Conservation (phyloP, 495 filamentous ascomycete genomes). For the Cenococcum geophilum region DNA sequence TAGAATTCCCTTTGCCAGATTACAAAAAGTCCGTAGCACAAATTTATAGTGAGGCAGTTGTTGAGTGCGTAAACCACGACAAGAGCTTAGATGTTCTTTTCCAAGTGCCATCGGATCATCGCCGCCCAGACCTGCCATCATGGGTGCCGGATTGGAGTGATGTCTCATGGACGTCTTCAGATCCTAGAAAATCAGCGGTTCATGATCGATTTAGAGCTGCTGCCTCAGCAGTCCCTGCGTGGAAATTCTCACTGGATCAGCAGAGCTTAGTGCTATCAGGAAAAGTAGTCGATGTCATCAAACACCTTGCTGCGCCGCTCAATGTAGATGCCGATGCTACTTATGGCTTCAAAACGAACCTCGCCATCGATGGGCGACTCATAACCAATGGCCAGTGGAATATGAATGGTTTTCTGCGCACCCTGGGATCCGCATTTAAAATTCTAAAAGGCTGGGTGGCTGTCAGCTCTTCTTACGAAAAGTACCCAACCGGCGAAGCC, state of each 20-base stretch:
- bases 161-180: background rate
- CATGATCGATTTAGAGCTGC: too few species aligned
- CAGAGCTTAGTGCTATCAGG: background rate
- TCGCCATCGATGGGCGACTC: too few species aligned
- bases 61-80: background rate
- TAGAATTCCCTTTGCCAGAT: background rate
- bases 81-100: constrained; percentile 5
- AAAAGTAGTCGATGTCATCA: background rate
- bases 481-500: background rate
- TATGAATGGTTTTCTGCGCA: too few species aligned
- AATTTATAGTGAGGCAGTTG: background rate
- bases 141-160: constrained; percentile 5
- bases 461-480: background rate
- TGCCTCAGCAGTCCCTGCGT: background rate
- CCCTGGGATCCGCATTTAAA: background rate
- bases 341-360: too few species aligned
- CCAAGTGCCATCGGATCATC: background rate
- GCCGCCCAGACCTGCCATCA: background rate
- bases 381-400: too few species aligned
- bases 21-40: background rate
- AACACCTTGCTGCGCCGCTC: background rate
- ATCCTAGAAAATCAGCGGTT: background rate
- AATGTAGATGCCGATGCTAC: background rate
- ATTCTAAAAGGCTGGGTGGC: background rate
- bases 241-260: background rate